Conservation (phyloP, 2,329 filamentous ascomycete species). For the Samsoniella hepiali region DNA sequence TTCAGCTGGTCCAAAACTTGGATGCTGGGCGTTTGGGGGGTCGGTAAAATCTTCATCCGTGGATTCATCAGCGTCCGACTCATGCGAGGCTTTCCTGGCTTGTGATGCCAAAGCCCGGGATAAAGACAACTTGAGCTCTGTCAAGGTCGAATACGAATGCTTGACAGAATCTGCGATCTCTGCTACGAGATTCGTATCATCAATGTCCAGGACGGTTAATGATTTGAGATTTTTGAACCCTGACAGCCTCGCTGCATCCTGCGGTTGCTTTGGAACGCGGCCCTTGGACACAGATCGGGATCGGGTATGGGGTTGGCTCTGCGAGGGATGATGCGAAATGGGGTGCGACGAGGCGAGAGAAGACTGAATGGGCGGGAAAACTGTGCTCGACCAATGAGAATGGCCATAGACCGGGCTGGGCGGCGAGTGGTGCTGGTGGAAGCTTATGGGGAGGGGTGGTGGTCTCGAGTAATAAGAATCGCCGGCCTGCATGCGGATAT, state of each 20-base stretch:
- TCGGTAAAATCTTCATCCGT: conserved; percentile 55
- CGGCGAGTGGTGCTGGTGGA: conserved; percentile 12
- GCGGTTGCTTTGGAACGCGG: conserved; percentile 33
- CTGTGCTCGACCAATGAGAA: conserved; percentile 27
- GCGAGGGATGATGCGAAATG: conserved; percentile 14
- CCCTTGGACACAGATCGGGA: conserved; percentile 38
- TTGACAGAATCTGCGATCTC: conserved; percentile 56
- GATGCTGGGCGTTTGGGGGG: conserved; percentile 33
- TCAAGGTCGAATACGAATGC: conserved; percentile 53
- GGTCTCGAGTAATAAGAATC: conserved; percentile 52
- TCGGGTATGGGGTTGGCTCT: conserved; percentile 20
- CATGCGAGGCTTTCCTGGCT: conserved; percentile 36
- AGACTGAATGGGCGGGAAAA: conserved; percentile 25
- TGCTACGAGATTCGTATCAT: conserved; percentile 51
- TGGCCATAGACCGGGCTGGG: conserved; percentile 13
- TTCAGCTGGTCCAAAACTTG: conserved; percentile 37
- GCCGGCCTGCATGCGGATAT: conserved; percentile 57
- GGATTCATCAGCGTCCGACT: conserved; percentile 46
- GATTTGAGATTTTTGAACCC: conserved; percentile 54
- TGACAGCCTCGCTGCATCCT: conserved; percentile 52
- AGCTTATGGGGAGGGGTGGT: conserved; percentile 37
- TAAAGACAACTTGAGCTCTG: conserved; percentile 55
- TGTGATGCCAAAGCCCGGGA: conserved; percentile 48
- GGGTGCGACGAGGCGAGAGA: conserved; percentile 15
- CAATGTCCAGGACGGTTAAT: conserved; percentile 58